A percentile compares a stretch with the other conserved stretches of the same genome.
Evolutionary conservation across 805 yeast species (phyloP).

Genomic region (Cyberlindnera saturnus): DNA sequence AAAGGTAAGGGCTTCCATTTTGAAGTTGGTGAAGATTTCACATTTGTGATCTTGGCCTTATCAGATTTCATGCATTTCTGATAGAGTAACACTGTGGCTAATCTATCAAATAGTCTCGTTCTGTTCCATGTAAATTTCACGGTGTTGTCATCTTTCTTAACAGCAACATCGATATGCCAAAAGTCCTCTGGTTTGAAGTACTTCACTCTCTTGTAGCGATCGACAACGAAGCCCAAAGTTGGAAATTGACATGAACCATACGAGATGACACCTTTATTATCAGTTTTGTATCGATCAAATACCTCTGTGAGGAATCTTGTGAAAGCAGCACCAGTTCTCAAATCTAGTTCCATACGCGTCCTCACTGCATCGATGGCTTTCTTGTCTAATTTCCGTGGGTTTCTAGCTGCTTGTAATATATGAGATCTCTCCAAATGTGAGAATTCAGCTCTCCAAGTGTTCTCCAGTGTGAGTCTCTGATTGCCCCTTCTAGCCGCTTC

Average conservation of each 20-base stretch:
- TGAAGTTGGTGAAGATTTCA: slow-evolving; percentile 57
- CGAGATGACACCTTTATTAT: slow-evolving; percentile 34
- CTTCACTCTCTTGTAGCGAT: slow-evolving; percentile 71
- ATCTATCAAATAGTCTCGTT: slow-evolving; percentile 65
- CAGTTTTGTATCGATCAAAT: slow-evolving; percentile 26
- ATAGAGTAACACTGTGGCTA: slow-evolving; percentile 56
- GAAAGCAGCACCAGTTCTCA: slow-evolving; percentile 83
- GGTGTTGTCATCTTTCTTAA: slow-evolving; percentile 35
- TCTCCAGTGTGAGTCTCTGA: slow-evolving; percentile 36
- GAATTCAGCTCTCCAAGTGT: slow-evolving; percentile 71
- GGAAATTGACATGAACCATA: slow-evolving; percentile 97
- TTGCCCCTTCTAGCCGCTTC: slow-evolving; percentile 56
- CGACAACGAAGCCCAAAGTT: slow-evolving; percentile 93
- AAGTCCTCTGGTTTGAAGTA: slow-evolving; percentile 70
- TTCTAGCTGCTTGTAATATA: slow-evolving; percentile 64
- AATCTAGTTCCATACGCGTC: slow-evolving; percentile 80
- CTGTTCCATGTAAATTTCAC: slow-evolving; percentile 66
- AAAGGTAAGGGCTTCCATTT: slow-evolving; percentile 84
- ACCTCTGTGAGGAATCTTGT: slow-evolving; percentile 70
- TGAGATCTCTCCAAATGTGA: slow-evolving; percentile 82
- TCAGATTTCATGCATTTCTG: slow-evolving; percentile 52
- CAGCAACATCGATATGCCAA: slow-evolving; percentile 62
- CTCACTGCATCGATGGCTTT: slow-evolving; percentile 76
- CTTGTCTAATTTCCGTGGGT: slow-evolving; percentile 59
- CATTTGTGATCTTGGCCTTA: slow-evolving; percentile 43